Base-by-base conservation (phyloP, 768 basidiomycete genomes). In the Hemileccinum impolitum region DNA sequence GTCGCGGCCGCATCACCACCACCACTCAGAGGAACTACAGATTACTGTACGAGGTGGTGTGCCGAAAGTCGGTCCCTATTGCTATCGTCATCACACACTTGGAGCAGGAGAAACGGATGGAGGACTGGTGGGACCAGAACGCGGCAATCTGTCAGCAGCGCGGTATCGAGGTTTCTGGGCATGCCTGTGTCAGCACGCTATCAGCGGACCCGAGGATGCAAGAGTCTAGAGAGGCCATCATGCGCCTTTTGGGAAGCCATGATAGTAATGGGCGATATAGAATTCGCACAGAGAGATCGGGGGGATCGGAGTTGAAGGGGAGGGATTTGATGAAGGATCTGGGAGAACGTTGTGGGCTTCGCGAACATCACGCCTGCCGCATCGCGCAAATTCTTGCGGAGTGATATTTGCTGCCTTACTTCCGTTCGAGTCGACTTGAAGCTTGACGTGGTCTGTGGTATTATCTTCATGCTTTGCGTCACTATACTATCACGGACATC, bases 111-210 rank as follows among this genome's bases (percentile, higher is more conserved):
- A 6, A 31, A 21, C 19, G 19, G 6, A 47, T 47, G 38, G 45
- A 47, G 34, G n/a, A 32, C 21, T 47, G 45, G 45, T 39, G 38
- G 45, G 38, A 18, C 15, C 14, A 39, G 10, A 47, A 47, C n/a
- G 7, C 18, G 12, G 15, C 3, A 6, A 23, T 47, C 30, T 31
- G 39, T 32, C 13, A 17, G 28, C 28, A 47, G 30, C 38, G 30
- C 6, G 30, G 30, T 3, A 47, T 47, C 18, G 28, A 39, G 10
- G 45, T 23, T 39, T 47, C n/a, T 17, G 45, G 19, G 30, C 45
- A 47, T 2, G 38, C 45, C 14, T 47, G 45, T 13, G 30, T 39
- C 15, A 39, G 38, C 19, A 32, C 45, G 4, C 21, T 47, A 9
- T 6, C 19, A n/a, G 15, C 30, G 6, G 30, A 39, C 28, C 15